A percentile compares a stretch with the other conserved stretches of the same genome.
These are phyloP conservation scores for Fusarium tanahbumbuense DNA, from an alignment of 2,329 filamentous ascomycete genomes.

Conservation along the genomic window DNA sequence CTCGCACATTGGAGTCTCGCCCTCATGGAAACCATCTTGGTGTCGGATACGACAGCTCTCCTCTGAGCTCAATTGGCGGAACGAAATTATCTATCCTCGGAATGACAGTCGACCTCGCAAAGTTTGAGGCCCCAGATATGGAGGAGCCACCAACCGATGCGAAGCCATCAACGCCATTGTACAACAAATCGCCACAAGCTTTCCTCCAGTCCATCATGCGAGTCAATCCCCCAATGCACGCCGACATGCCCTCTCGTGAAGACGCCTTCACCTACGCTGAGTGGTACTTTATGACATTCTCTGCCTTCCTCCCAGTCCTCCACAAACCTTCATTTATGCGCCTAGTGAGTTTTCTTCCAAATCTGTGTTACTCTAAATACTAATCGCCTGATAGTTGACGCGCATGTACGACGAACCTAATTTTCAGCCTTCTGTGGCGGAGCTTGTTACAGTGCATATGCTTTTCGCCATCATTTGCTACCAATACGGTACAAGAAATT, in stretches of 20 bases:
- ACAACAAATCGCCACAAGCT: conserved; percentile 78
- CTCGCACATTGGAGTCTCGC: conserved; percentile 55
- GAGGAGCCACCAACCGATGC: conserved; percentile 63
- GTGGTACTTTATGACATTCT: conserved; percentile 80
- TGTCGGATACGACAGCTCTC: conserved; percentile 70
- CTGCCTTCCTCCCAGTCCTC: conserved; percentile 79
- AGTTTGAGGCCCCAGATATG: conserved; percentile 74
- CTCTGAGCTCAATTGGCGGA: conserved; percentile 79
- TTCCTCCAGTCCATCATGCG: conserved; percentile 75
- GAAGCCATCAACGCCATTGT: conserved; percentile 59
- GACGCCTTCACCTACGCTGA: conserved; percentile 76
- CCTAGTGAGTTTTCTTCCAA: conserved; percentile 62
- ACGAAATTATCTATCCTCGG: conserved; percentile 83
- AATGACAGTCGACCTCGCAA: conserved; percentile 81
- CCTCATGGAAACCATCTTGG: conserved; percentile 74
- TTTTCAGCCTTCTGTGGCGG: conserved; percentile 71
- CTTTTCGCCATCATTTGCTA: conserved; percentile 82
- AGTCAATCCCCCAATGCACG: conserved; percentile 66
- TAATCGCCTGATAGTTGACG: conserved; percentile 59
- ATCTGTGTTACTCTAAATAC: not conserved
- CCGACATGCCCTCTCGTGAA: conserved; percentile 71
- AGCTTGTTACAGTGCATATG: conserved; percentile 80
- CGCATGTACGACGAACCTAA: conserved; percentile 76
- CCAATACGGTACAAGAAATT: conserved; percentile 79
- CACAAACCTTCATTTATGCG: conserved; percentile 79